Evolutionary conservation across 768 basidiomycete genomes (phyloP).

Genomic region (Naganishia randhawae): DNA sequence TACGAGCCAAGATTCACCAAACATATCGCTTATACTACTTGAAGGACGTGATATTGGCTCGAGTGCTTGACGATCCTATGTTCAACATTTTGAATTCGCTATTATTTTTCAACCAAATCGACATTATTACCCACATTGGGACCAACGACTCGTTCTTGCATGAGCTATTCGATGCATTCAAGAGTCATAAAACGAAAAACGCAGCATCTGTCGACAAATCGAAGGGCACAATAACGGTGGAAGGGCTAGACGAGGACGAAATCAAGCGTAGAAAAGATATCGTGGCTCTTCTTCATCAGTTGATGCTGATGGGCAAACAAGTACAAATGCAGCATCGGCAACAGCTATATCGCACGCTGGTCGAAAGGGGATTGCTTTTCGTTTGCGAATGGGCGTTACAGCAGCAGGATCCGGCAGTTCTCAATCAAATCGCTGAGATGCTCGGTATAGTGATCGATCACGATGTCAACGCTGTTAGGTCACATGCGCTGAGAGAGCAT

Average conservation of each 20-base stretch:
- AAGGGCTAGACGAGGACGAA: conserved; percentile 21
- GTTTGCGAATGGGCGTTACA: conserved; percentile 88
- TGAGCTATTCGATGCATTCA: conserved; percentile 62
- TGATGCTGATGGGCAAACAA: conserved; percentile 93
- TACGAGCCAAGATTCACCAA: conserved; percentile 88
- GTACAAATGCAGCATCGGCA: conserved; percentile 84
- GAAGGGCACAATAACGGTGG: not conserved
- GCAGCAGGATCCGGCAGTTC: conserved; percentile 61
- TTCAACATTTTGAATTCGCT: conserved; percentile 95
- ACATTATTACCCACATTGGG: conserved; percentile 88
- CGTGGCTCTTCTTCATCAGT: conserved; percentile 81
- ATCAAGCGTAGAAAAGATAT: conserved; percentile 62
- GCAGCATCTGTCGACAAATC: not conserved
- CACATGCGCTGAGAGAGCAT: conserved; percentile 78
- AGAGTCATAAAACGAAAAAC: conserved; percentile 24
- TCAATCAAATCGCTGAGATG: conserved; percentile 80
- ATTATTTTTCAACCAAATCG: conserved; percentile 98
- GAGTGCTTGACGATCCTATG: conserved; percentile 89
- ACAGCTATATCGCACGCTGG: conserved; percentile 75
- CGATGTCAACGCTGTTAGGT: conserved; percentile 78
- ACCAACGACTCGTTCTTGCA: conserved; percentile 69
- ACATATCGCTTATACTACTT: conserved; percentile 95
- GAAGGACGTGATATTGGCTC: conserved; percentile 95
- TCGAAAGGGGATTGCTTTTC: conserved; percentile 81
- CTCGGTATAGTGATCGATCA: conserved; percentile 82